phyloP scores from a whole-genome alignment of 345 rosid genomes.

The Carallia pectinifolia region DNA sequence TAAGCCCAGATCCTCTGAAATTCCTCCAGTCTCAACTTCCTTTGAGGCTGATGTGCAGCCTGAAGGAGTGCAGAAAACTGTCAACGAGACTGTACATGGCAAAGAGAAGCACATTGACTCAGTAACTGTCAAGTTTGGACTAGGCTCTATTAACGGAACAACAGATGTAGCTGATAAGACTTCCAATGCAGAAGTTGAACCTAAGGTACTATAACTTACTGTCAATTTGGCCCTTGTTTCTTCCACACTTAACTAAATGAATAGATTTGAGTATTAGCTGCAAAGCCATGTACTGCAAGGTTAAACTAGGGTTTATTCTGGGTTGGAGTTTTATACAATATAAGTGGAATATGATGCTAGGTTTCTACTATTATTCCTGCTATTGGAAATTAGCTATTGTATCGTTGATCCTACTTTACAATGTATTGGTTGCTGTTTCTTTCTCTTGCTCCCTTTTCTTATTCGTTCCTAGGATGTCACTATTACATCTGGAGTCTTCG shows the following conservation, averaged over 20 bases:
- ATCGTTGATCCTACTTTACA: too few species aligned
- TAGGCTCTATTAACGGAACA: slow-evolving; percentile 31
- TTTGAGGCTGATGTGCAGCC: slow-evolving; percentile 27
- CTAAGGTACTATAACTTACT: slow-evolving; percentile 38
- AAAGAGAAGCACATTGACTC: slow-evolving; percentile 26
- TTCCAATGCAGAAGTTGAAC: slow-evolving; percentile 30
- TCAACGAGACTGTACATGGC: slow-evolving; percentile 12
- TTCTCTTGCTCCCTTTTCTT: too few species aligned
- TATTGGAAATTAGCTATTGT: too few species aligned
- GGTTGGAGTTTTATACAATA: too few species aligned
- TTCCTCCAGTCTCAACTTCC: slow-evolving; percentile 34
- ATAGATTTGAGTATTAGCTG: not conserved
- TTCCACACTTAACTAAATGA: not conserved
- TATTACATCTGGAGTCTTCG: too few species aligned
- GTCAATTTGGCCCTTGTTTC: slow-evolving; percentile 4
- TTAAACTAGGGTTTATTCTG: too few species aligned
- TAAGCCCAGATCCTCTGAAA: slow-evolving; percentile 22
- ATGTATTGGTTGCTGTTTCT: too few species aligned
- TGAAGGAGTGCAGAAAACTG: slow-evolving; percentile 28
- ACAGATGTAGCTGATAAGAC: slow-evolving; percentile 28
- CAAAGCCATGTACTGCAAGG: too few species aligned
- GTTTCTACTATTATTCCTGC: too few species aligned
- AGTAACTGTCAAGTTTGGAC: slow-evolving; percentile 27
- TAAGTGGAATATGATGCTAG: too few species aligned
- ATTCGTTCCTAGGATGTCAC: too few species aligned